Percentiles rank a stretch among this genome's conserved stretches.
Conservation (phyloP, 2,329 filamentous ascomycete species). For the Colletotrichum sp. region DNA sequence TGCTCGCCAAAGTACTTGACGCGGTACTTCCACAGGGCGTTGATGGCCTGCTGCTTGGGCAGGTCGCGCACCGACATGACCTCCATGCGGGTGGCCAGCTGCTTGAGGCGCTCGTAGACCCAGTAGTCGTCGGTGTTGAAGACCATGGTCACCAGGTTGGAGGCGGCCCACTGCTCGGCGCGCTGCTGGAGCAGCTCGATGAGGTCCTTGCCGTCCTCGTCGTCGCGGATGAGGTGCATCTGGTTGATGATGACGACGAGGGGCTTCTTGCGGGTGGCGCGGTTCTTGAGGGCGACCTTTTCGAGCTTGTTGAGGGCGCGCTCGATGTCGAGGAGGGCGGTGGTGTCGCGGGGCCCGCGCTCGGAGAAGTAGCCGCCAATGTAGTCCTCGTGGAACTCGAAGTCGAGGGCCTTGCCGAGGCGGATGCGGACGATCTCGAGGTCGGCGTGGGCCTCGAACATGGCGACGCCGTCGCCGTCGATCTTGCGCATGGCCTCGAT, state of each 20-base stretch:
- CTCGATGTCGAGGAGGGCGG: constrained; percentile 92
- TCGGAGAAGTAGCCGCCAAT: constrained; percentile 97
- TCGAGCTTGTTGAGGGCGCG: constrained; percentile 97
- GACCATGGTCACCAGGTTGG: constrained; percentile 87
- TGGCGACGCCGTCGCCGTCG: constrained; percentile 85
- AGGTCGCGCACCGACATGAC: constrained; percentile 87
- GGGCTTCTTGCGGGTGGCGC: constrained; percentile 59
- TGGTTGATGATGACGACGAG: constrained; percentile 95
- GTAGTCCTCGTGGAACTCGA: constrained; percentile 97
- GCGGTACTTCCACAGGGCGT: constrained; percentile 81
- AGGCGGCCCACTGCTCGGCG: constrained; percentile 94
- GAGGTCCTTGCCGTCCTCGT: constrained; percentile 90
- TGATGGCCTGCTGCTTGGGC: constrained; percentile 76
- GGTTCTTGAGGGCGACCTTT: constrained; percentile 78
- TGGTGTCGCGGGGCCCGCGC: constrained; percentile 88
- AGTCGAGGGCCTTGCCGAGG: constrained; percentile 92
- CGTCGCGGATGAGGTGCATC: constrained; percentile 87
- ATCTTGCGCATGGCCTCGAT: constrained; percentile 94
- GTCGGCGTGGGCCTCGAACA: constrained; percentile 97
- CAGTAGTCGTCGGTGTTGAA: constrained; percentile 99
- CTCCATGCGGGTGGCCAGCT: constrained; percentile 92
- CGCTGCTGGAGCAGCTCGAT: constrained; percentile 95
- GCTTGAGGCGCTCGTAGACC: constrained; percentile 95
- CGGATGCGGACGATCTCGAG: constrained; percentile 93
- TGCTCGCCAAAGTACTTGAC: constrained; percentile 74